A percentile compares a stretch with the other conserved stretches of the same genome.
Conservation (phyloP, 768 basidiomycete species). For the Russula vinacea region DNA sequence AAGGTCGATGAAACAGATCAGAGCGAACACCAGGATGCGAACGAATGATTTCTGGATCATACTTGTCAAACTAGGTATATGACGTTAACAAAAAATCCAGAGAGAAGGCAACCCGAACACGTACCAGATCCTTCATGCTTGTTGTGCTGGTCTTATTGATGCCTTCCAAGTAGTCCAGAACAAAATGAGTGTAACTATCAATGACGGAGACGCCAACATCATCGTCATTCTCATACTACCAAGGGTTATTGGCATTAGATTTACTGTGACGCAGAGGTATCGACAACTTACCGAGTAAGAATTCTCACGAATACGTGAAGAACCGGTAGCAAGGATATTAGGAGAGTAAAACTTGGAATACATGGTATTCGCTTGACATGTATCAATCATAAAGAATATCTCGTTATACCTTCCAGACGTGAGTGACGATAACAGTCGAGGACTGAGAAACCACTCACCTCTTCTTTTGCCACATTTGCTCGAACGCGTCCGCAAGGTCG, state of each 20-base stretch:
- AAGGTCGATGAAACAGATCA: conserved; percentile 68
- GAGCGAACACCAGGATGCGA: conserved; percentile 89
- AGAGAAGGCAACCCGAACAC: conserved; percentile 34
- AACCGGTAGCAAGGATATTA: conserved; percentile 88
- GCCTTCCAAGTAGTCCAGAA: conserved; percentile 86
- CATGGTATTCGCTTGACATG: conserved; percentile 96
- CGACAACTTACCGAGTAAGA: conserved; percentile 77
- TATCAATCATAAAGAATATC: conserved; percentile 97
- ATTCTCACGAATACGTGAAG: conserved; percentile 78
- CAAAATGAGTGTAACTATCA: conserved; percentile 89
- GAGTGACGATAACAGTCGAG: neutral
- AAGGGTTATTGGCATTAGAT: neutral
- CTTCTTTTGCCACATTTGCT: conserved; percentile 98
- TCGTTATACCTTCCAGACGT: conserved; percentile 72
- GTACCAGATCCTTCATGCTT: conserved; percentile 78
- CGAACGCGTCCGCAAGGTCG: conserved; percentile 96
- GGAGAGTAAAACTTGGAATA: conserved; percentile 92
- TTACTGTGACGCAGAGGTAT: neutral
- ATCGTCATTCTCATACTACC: conserved; percentile 84
- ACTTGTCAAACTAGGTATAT: conserved; percentile 67
- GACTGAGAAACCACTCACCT: conserved; percentile 45
- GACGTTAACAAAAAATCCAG: neutral
- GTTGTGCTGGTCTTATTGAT: conserved; percentile 86
- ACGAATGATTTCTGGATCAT: conserved; percentile 67
- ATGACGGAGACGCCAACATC: conserved; percentile 96